phyloP scores from a whole-genome alignment of 345 rosid genomes.

The Citropsis articulata region DNA sequence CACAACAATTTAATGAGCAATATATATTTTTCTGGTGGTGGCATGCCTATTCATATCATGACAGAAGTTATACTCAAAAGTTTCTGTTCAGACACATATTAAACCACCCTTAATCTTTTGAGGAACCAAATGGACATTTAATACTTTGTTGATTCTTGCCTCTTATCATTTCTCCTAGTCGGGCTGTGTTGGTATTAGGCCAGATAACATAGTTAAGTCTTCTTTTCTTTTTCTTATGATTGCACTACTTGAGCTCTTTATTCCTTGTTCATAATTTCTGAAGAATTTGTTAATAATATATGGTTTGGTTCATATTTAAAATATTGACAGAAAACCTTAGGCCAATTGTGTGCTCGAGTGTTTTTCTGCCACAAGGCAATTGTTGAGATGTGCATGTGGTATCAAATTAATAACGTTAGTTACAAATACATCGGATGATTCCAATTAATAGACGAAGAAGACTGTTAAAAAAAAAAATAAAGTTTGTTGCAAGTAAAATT shows the following conservation, averaged over 20 bases:
- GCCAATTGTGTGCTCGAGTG: background rate
- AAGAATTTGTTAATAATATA: background rate
- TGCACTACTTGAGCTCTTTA: background rate
- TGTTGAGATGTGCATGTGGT: background rate
- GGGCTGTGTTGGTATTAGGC: background rate
- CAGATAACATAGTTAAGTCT: background rate
- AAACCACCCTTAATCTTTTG: background rate
- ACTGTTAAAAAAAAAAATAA: background rate
- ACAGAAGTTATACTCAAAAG: background rate
- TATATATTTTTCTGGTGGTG: background rate
- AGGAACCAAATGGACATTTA: background rate
- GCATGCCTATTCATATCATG: background rate
- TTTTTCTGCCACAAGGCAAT: background rate
- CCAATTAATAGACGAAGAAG: background rate
- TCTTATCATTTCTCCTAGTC: background rate
- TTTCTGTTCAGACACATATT: background rate
- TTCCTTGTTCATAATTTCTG: background rate
- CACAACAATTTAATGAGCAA: background rate
- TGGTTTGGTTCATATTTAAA: background rate
- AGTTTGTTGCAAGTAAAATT: background rate
- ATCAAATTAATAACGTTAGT: background rate
- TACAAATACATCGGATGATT: background rate
- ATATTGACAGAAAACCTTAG: background rate
- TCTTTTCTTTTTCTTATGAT: background rate
- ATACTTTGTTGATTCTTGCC: background rate